These are phyloP conservation scores for Ceratocystiopsis minuta DNA, from an alignment of 2,329 filamentous ascomycete genomes.

Conservation along the genomic window DNA sequence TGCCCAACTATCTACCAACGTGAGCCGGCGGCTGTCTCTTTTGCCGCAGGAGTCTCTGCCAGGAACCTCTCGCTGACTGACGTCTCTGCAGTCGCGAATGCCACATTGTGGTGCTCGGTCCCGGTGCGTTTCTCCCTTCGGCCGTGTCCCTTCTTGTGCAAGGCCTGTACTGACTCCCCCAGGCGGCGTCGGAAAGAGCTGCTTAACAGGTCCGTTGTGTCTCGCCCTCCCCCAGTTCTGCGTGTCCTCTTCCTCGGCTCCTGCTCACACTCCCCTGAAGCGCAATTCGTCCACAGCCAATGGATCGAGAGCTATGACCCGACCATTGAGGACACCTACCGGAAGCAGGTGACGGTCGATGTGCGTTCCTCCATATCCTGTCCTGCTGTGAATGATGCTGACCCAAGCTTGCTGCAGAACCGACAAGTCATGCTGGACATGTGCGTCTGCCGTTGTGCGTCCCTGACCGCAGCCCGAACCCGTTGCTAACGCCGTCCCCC, in stretches of 20 bases:
- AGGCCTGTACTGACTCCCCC: background rate
- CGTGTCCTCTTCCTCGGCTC: constrained; percentile 1
- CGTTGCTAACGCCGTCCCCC: background rate
- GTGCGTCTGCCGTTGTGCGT: constrained; percentile 27
- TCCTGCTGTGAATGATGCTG: constrained; percentile 1
- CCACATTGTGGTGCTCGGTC: constrained; percentile 65
- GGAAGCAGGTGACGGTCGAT: constrained; percentile 63
- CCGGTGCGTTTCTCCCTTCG: constrained; percentile 35
- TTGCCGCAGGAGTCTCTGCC: too few relatives aligned
- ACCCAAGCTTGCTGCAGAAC: constrained; percentile 35
- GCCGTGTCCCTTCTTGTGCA: constrained; percentile 3
- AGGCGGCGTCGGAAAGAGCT: constrained; percentile 87
- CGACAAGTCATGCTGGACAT: constrained; percentile 83
- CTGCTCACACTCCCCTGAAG: constrained; percentile 24
- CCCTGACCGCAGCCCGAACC: too few relatives aligned
- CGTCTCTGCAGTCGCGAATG: constrained; percentile 45
- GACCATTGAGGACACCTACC: constrained; percentile 62
- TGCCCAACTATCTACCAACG: too few relatives aligned
- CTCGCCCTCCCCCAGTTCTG: constrained; percentile 6
- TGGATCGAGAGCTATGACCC: constrained; percentile 82
- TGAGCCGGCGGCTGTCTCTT: too few relatives aligned
- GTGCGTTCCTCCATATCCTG: constrained; percentile 45
- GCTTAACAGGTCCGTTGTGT: constrained; percentile 54
- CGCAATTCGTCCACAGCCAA: constrained; percentile 85
- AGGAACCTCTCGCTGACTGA: too few relatives aligned